Percentiles rank a stretch among this genome's conserved stretches.
Conservation (phyloP, 192 early-diverging fungal species). For the Chytriomyces sp. region DNA sequence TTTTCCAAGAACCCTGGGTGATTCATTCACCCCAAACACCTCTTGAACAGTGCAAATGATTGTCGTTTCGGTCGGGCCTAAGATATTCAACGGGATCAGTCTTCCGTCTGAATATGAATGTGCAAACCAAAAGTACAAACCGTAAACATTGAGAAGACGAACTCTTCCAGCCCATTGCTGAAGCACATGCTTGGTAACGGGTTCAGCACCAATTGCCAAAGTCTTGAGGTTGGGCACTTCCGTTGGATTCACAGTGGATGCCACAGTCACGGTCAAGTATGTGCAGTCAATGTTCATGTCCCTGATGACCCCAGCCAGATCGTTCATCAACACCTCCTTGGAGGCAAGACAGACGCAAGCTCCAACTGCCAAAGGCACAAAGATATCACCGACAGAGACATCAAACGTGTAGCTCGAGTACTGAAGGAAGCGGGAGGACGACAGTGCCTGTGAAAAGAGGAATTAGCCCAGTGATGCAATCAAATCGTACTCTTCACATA, state of each 20-base stretch:
- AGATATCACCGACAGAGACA: slow-evolving; percentile 36
- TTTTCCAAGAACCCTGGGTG: slow-evolving; percentile 18
- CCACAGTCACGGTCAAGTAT: slow-evolving; percentile 30
- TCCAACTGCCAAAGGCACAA: slow-evolving; percentile 14
- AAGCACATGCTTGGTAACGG: slow-evolving; percentile 8
- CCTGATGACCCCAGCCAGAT: no score
- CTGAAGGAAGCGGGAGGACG: slow-evolving; percentile 15
- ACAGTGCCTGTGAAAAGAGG: no score
- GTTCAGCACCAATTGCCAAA: slow-evolving; percentile 36
- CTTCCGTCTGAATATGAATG: no score
- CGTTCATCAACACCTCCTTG: slow-evolving; percentile 23
- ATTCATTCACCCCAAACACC: slow-evolving; percentile 25
- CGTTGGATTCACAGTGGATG: slow-evolving; percentile 26
- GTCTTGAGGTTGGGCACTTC: slow-evolving; percentile 38
- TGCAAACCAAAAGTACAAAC: neutral
- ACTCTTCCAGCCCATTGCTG: slow-evolving; percentile 39
- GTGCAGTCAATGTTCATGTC: neutral
- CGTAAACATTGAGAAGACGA: slow-evolving; percentile 38
- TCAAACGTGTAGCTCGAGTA: slow-evolving; percentile 37
- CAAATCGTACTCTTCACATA: no score
- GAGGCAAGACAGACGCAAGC: slow-evolving; percentile 32
- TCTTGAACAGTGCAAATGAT: slow-evolving; percentile 26
- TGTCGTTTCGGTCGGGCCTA: slow-evolving; percentile 32
- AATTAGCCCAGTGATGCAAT: no score
- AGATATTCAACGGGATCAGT: neutral